These are phyloP conservation scores for Strobilomyces dryophilus DNA, from an alignment of 768 basidiomycete genomes.

Conservation along the genomic window DNA sequence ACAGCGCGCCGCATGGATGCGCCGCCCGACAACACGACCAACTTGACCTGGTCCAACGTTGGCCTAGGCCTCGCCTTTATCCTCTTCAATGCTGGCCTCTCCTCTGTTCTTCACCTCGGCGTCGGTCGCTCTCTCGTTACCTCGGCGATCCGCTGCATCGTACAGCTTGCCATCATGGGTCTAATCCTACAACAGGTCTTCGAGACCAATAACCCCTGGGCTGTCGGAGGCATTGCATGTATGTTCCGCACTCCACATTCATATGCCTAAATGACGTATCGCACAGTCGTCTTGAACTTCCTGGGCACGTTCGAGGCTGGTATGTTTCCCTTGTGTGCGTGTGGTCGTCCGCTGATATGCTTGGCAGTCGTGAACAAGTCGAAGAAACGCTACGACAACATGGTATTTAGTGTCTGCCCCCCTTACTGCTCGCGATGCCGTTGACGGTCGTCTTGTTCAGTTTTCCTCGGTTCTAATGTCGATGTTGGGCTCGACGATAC, in stretches of 20 bases:
- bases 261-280: not conserved
- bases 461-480: constrained; percentile 62
- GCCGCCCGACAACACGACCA: constrained; percentile 16
- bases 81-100: constrained; percentile 64
- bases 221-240: constrained; percentile 71
- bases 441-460: constrained; percentile 26
- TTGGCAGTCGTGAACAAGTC: constrained; percentile 71
- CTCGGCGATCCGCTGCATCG: constrained; percentile 68
- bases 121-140: constrained; percentile 65
- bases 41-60: constrained; percentile 71
- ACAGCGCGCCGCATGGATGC: constrained; percentile 28
- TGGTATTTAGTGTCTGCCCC: constrained; percentile 44
- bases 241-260: constrained; percentile 27
- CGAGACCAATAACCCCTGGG: constrained; percentile 68
- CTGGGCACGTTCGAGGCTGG: constrained; percentile 78
- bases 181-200: constrained; percentile 70
- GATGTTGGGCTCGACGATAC: constrained; percentile 74
- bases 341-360: not conserved
- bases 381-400: constrained; percentile 63
- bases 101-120: constrained; percentile 60
- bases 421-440: not conserved
- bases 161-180: constrained; percentile 75
- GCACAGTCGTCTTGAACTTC: constrained; percentile 61
- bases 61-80: constrained; percentile 73
- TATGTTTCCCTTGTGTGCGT: constrained; percentile 27